Conservation (phyloP, 352 stramenopile genomes). For the Blastocystis sp. region DNA sequence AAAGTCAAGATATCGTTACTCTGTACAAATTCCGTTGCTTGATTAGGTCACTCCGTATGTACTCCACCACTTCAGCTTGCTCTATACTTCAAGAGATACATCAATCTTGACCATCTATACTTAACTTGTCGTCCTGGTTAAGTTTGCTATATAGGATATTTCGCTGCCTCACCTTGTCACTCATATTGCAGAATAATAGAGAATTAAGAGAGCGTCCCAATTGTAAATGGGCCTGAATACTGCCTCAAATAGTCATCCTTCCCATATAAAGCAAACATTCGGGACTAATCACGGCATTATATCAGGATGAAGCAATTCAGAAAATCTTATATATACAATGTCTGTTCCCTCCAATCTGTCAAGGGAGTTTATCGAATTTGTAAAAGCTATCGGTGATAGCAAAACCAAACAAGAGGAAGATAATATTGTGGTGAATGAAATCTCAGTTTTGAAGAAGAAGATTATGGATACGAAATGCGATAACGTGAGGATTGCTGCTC, state of each 20-base stretch:
- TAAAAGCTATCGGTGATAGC: conserved; percentile 98
- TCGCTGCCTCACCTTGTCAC: background rate
- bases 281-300: background rate
- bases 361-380: conserved; percentile 99
- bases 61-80: conserved; percentile 26
- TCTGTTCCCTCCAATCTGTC: conserved; percentile 68
- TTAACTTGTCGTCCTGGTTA: background rate
- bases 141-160: background rate
- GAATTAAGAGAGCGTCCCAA: background rate
- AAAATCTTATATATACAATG: conserved; percentile 34
- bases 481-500: background rate
- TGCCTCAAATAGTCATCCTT: background rate
- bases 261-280: background rate
- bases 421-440: conserved; percentile 92
- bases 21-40: background rate
- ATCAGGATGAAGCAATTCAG: background rate
- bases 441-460: conserved; percentile 88
- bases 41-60: background rate
- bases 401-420: conserved; percentile 99
- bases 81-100: background rate
- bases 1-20: background rate
- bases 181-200: background rate
- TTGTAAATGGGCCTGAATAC: background rate
- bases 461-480: conserved; percentile 74
- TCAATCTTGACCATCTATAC: background rate